Evolutionary conservation across 139 green algal species (phyloP), one percentile per base, ranked within the genome.

Genomic region (Protoeuglena noctilucae): DNA sequence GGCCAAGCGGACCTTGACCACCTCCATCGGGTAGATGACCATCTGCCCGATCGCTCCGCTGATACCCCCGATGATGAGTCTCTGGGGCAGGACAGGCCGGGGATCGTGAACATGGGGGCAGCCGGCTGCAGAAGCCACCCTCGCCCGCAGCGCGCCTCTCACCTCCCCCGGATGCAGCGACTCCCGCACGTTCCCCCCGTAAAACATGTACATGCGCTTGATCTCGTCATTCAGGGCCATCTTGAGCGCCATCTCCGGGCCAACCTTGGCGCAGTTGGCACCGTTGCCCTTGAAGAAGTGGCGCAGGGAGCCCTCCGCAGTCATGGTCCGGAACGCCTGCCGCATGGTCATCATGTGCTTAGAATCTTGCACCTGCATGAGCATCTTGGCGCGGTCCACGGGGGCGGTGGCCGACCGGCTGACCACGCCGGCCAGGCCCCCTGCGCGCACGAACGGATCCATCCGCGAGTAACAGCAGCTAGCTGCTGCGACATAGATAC

Each of bases 1-100:
- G 5, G 22, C 29, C 12, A 59, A n/a, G 5, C 59, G 50, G 21
- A 51, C 59, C 4, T 48, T 41, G 16, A 54, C 40, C 30, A 65
- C 34, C 23, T 65, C 52, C 39, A 73, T 43, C 2, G 66, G 66
- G 53, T 73, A 73, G 21, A 73, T 55, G 19, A 23, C 34, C 2
- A 46, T 48, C 59, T 73, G 66, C 12, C 55, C 48, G 17, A 57
- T 51, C 9, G 39, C 56, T 14, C 66, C 66, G 14, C 55, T 47
- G 17, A 69, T 34, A 2, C 61, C 66, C 9, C 66, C 66, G 9
- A 51, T 27, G 18, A 52, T 48, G 14, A 73, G 41, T 17, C 66
- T 50, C 34, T 51, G 22, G 9, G 9, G 12, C 7, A 12, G 9
- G 7, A 12, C 9, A 43, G 12, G 7, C 9, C 12, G 34, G 5